These are phyloP conservation scores for Colletotrichum lentis DNA, from an alignment of 2,329 filamentous ascomycete genomes.

Conservation along the genomic window DNA sequence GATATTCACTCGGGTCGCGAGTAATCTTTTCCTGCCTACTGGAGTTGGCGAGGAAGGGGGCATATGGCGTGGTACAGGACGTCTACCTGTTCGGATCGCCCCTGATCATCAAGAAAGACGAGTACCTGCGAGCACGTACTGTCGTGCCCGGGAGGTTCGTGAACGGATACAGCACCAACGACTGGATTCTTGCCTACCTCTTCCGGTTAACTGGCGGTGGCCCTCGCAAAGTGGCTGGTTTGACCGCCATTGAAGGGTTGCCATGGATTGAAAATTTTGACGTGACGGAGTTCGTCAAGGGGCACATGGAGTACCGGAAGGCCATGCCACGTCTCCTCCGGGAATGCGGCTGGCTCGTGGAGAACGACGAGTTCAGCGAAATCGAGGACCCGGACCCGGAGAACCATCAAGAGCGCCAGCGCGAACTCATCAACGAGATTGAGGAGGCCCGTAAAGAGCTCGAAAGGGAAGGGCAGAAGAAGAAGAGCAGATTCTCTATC, in stretches of 20 bases:
- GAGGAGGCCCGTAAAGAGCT: slow-evolving; percentile 90
- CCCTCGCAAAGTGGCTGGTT: slow-evolving; percentile 85
- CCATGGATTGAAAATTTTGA: slow-evolving; percentile 88
- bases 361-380: slow-evolving; percentile 93
- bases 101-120: slow-evolving; percentile 88
- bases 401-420: slow-evolving; percentile 84
- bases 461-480: slow-evolving; percentile 75
- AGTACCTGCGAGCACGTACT: slow-evolving; percentile 81
- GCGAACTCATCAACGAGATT: slow-evolving; percentile 95
- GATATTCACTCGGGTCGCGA: slow-evolving; percentile 90
- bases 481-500: slow-evolving; percentile 69
- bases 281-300: slow-evolving; percentile 83
- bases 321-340: slow-evolving; percentile 89
- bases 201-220: slow-evolving; percentile 95
- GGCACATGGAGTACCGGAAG: slow-evolving; percentile 95
- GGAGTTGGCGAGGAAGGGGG: slow-evolving; percentile 85
- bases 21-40: slow-evolving; percentile 92
- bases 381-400: slow-evolving; percentile 98
- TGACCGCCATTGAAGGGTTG: slow-evolving; percentile 78
- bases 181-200: slow-evolving; percentile 97
- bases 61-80: slow-evolving; percentile 88
- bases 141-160: slow-evolving; percentile 92
- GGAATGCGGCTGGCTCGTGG: slow-evolving; percentile 88
- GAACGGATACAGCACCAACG: slow-evolving; percentile 91
- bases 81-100: slow-evolving; percentile 95